Evolutionary conservation across 2,329 filamentous ascomycete species (phyloP).

Genomic region (Scedosporium apiospermum): DNA sequence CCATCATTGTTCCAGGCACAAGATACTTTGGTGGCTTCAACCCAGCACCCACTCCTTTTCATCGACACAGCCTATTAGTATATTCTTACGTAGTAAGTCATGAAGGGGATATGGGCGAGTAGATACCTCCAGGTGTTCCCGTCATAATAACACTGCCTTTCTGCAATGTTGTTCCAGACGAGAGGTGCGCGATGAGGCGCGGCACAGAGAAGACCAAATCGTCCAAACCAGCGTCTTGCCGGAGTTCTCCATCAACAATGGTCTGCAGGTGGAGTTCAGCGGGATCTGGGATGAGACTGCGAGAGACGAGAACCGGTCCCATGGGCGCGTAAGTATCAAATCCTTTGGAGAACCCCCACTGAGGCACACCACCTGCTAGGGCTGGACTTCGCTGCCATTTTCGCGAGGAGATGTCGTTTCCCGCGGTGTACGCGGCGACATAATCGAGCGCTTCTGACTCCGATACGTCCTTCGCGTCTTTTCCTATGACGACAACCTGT

Average conservation of each 20-base stretch:
- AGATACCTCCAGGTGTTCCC: constrained; percentile 31
- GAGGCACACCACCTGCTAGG: constrained; percentile 55
- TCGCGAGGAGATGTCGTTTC: constrained; percentile 70
- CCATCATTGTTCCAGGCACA: constrained; percentile 27
- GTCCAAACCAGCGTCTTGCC: constrained; percentile 47
- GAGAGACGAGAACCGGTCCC: constrained; percentile 60
- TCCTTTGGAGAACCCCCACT: constrained; percentile 64
- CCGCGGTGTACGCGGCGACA: constrained; percentile 64
- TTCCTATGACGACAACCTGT: constrained; percentile 55
- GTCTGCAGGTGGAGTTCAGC: constrained; percentile 47
- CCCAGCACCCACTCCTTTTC: constrained; percentile 29
- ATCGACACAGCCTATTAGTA: neutral
- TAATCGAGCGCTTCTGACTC: constrained; percentile 57
- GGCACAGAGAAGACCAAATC: constrained; percentile 49
- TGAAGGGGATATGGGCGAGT: neutral
- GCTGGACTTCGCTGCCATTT: constrained; percentile 61
- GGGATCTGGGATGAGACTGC: constrained; percentile 43
- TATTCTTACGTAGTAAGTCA: neutral
- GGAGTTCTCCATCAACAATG: constrained; percentile 46
- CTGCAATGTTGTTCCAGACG: constrained; percentile 30
- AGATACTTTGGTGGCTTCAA: constrained; percentile 29
- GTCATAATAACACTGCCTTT: constrained; percentile 36
- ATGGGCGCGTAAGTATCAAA: constrained; percentile 70
- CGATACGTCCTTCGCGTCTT: constrained; percentile 53
- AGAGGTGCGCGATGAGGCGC: constrained; percentile 25